Evolutionary conservation across 1,284 basidiomycete genomes (phyloP).

Genomic region (Microbotryum intermedium): DNA sequence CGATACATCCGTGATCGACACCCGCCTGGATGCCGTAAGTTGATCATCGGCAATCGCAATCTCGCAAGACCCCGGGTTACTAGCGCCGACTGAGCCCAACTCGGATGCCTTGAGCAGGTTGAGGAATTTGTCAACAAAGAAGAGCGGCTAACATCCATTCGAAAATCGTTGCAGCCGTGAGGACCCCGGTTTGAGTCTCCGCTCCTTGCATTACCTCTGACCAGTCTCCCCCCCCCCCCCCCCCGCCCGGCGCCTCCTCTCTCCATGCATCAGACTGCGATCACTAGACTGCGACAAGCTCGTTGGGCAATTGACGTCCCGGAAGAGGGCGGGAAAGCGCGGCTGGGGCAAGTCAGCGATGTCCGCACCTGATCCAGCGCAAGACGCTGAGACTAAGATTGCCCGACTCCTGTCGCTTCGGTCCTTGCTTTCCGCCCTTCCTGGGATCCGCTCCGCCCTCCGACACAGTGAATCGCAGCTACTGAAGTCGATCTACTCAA

Average conservation of each 20-base stretch:
- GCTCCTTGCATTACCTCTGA: neutral
- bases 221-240: neutral
- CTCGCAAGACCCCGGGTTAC: too few species aligned
- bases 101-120: slow-evolving; percentile 17
- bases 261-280: neutral
- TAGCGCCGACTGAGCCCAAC: too few species aligned
- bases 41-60: neutral
- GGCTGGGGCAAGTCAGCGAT: neutral
- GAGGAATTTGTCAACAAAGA: slow-evolving; percentile 66
- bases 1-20: slow-evolving; percentile 61
- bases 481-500: slow-evolving; percentile 56
- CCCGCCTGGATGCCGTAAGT: slow-evolving; percentile 65
- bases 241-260: neutral
- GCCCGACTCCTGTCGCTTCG: slow-evolving; percentile 66
- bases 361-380: slow-evolving; percentile 40
- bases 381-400: slow-evolving; percentile 59
- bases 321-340: neutral
- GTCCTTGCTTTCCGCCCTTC: slow-evolving; percentile 57
- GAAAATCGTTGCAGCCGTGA: slow-evolving; percentile 58
- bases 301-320: slow-evolving; percentile 42
- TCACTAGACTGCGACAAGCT: slow-evolving; percentile 80
- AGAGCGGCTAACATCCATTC: slow-evolving; percentile 60
- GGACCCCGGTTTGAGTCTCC: neutral
- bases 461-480: slow-evolving; percentile 42
- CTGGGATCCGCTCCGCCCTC: slow-evolving; percentile 54